Percentiles rank a stretch among this genome's conserved stretches.
These are phyloP conservation scores for Lumnitzera littorea DNA, from an alignment of 345 rosid species.

Conservation along the genomic window DNA sequence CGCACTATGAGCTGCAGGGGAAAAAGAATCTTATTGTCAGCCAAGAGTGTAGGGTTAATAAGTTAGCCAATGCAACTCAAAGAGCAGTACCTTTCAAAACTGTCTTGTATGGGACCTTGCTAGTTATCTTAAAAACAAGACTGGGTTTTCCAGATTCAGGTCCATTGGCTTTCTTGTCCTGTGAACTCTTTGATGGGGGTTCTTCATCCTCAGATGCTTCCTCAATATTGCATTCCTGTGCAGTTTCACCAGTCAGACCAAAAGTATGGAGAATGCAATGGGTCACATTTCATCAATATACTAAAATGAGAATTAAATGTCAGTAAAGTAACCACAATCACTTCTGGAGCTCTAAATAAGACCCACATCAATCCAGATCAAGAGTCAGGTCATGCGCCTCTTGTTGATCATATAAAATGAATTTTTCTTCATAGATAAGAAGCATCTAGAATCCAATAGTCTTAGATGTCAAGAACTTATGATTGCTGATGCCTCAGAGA, in stretches of 20 bases:
- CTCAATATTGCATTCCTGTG: slow-evolving; percentile 84
- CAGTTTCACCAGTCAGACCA: slow-evolving; percentile 6
- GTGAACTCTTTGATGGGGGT: slow-evolving; percentile 61
- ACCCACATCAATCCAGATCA: too few relatives aligned
- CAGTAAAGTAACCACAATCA: too few relatives aligned
- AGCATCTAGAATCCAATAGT: too few relatives aligned
- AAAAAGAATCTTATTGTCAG: background rate
- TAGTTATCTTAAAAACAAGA: slow-evolving; percentile 72
- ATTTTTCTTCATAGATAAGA: too few relatives aligned
- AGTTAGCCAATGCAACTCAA: slow-evolving; percentile 3
- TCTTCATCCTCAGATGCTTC: slow-evolving; percentile 77
- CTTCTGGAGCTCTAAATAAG: too few relatives aligned
- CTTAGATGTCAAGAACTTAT: too few relatives aligned
- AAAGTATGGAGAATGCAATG: background rate
- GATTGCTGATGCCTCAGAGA: too few relatives aligned
- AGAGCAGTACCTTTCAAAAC: slow-evolving; percentile 67
- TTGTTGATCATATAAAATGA: too few relatives aligned
- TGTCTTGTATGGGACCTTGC: slow-evolving; percentile 90
- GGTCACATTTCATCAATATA: background rate
- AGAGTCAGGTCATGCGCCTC: too few relatives aligned
- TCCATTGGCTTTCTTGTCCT: slow-evolving; percentile 85
- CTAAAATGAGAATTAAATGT: background rate
- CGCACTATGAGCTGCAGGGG: slow-evolving; percentile 77
- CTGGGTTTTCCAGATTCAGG: slow-evolving; percentile 51
- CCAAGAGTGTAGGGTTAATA: background rate